Conservation (phyloP, 768 basidiomycete species). For the Naematelia aurantialba region DNA sequence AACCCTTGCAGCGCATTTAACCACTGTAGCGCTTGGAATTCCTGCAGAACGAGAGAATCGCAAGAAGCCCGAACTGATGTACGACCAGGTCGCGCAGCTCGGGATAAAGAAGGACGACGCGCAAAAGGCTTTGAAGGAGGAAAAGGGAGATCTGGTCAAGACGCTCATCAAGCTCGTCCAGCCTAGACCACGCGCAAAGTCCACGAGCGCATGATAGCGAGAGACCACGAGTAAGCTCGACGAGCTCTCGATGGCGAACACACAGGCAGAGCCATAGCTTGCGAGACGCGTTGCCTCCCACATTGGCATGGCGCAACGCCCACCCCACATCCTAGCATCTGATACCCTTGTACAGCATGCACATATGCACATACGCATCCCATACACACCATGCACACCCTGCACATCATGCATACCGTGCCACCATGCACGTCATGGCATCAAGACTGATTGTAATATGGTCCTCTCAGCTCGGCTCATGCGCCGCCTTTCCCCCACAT, state of each 20-base stretch:
- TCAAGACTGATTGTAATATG: no score
- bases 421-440: neutral
- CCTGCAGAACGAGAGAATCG: no score
- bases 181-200: conserved; percentile 32
- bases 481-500: neutral
- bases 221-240: neutral
- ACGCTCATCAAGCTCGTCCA: conserved; percentile 37
- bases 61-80: neutral
- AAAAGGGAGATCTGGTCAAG: conserved; percentile 42
- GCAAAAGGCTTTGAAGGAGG: conserved; percentile 21
- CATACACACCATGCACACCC: neutral
- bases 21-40: no score
- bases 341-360: neutral
- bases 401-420: no score
- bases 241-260: neutral
- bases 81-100: conserved; percentile 29
- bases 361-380: neutral
- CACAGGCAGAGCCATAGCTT: neutral
- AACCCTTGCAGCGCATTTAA: neutral
- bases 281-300: neutral
- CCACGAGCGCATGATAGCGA: no score
- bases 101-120: conserved; percentile 30
- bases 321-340: no score
- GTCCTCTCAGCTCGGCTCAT: no score
- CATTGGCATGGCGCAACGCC: neutral